phyloP scores from a whole-genome alignment of 1,284 basidiomycete genomes.

The Tilletia indica region DNA sequence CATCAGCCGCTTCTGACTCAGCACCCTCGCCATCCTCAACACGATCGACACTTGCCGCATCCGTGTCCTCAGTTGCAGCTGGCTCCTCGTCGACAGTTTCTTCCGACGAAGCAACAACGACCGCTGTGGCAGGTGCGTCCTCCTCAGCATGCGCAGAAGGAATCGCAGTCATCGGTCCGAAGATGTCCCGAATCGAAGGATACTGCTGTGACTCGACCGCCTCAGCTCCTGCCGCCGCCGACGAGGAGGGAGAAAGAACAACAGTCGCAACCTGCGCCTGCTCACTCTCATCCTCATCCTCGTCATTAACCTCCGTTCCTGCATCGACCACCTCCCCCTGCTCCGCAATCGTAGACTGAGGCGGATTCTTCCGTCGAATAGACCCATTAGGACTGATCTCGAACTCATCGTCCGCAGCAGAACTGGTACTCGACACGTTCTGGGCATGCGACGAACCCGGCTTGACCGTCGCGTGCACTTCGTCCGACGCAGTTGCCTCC shows the following conservation, averaged over 20 bases:
- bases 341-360: neutral
- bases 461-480: conserved; percentile 13
- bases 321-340: neutral
- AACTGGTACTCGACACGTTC: neutral
- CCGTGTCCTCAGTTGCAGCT: neutral
- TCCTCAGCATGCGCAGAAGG: neutral
- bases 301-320: neutral
- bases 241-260: too few relatives aligned
- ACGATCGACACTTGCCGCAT: neutral
- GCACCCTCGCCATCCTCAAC: too few relatives aligned
- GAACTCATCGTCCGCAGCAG: conserved; percentile 4
- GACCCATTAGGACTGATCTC: conserved; percentile 12
- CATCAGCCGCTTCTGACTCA: too few relatives aligned
- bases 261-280: neutral
- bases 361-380: neutral
- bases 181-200: neutral
- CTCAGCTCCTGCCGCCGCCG: neutral
- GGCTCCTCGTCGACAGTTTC: neutral
- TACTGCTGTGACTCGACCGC: neutral
- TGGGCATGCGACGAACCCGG: neutral
- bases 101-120: too few relatives aligned
- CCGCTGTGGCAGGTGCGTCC: too few relatives aligned
- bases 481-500: neutral
- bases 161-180: neutral
- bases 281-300: neutral